Base-by-base conservation (phyloP, 1,284 basidiomycete species). In the Mycocalia duriaeana region DNA sequence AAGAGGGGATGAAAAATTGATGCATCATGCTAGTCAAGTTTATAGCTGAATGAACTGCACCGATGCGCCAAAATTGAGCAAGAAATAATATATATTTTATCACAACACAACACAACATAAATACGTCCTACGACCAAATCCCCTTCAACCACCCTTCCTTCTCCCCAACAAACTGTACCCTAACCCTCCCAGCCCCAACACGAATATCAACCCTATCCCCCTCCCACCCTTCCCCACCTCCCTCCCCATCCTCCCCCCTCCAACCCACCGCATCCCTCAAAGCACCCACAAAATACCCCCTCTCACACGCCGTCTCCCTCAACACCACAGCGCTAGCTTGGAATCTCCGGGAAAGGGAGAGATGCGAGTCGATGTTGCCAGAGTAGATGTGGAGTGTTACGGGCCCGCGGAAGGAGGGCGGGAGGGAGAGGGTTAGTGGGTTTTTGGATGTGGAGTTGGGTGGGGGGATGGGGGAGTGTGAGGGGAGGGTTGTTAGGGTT, bases 91-190 rank as follows among this genome's bases (percentile, higher is more conserved):
- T n/a, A n/a, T n/a, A n/a, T n/a, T n/a, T n/a, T n/a, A n/a, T n/a
- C n/a, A n/a, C n/a, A n/a, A n/a, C n/a, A n/a, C n/a, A n/a, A n/a
- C n/a, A n/a, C n/a, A n/a, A n/a, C n/a, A n/a, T n/a, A n/a, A n/a
- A n/a, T n/a, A n/a, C n/a, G n/a, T n/a, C n/a, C n/a, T n/a, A n/a
- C n/a, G n/a, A 34, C 31, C 31, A 34, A 13, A 34, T 34, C 31
- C 62, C 43, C 18, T 24, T 22, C 14, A 34, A 34, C 31, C 31
- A 34, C 14, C 31, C 31, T 34, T 13, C 18, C 18, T 34, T 34
- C 31, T 34, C 31, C 18, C 31, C 31, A 8, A 34, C 18, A 16
- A 34, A 34, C 6, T 34, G 31, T 16, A 34, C 14, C 14, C 31
- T 13, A 14, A 34, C 31, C 31, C 31, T 34, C 14, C 31, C 31